Evolutionary conservation across 192 early-diverging fungal species (phyloP).

Genomic region (Piromyces finnis): DNA sequence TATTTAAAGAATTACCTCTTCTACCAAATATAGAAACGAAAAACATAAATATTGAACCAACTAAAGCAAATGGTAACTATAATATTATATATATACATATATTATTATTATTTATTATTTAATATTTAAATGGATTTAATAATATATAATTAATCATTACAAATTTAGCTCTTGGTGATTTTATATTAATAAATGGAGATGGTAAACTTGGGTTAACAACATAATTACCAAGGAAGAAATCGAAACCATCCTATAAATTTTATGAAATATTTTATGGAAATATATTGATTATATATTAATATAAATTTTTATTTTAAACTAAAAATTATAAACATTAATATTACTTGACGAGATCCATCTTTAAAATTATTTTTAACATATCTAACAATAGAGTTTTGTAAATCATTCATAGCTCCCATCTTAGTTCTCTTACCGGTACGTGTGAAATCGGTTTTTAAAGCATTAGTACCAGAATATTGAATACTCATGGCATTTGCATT

Average conservation of each 20-base stretch:
- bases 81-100: background rate
- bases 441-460: constrained; percentile 96
- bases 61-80: constrained; percentile 7
- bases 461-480: constrained; percentile 90
- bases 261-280: no score
- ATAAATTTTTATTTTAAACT: no score
- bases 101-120: background rate
- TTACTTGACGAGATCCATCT: constrained; percentile 72
- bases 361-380: constrained; percentile 91
- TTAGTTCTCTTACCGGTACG: constrained; percentile 79
- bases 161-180: background rate
- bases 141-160: background rate
- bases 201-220: constrained; percentile 4
- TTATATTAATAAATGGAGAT: constrained; percentile 2
- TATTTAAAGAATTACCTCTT: no score
- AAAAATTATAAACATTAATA: background rate
- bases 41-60: background rate
- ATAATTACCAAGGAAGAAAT: constrained; percentile 65
- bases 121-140: no score
- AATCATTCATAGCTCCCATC: constrained; percentile 62
- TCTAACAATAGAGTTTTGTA: constrained; percentile 58
- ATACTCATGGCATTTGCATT: constrained; percentile 83
- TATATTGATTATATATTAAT: no score
- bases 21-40: background rate
- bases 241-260: constrained; percentile 66